Conservation (phyloP, 768 basidiomycete genomes). For the Trametes cubensis region DNA sequence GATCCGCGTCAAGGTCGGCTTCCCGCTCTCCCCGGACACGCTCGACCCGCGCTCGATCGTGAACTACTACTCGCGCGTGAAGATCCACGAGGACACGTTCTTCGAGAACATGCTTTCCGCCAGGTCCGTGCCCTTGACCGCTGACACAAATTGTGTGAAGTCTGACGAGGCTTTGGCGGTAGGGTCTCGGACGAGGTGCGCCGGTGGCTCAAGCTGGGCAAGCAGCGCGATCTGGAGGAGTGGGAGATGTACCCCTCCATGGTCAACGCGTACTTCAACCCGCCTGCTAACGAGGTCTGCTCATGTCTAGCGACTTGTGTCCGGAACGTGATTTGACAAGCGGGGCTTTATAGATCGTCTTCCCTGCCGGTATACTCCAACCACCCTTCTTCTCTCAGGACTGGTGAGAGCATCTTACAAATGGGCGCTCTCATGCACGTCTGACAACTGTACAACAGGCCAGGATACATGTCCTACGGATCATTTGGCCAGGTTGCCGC, state of each 20-base stretch:
- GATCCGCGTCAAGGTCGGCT: slow-evolving; percentile 91
- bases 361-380: slow-evolving; percentile 94
- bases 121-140: slow-evolving; percentile 41
- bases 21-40: slow-evolving; percentile 86
- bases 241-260: slow-evolving; percentile 91
- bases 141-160: neutral
- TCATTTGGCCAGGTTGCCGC: slow-evolving; percentile 91
- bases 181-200: slow-evolving; percentile 65
- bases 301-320: neutral
- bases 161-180: slow-evolving; percentile 12
- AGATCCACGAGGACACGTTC: slow-evolving; percentile 68
- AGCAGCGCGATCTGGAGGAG: slow-evolving; percentile 61
- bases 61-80: slow-evolving; percentile 72
- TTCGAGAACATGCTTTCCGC: slow-evolving; percentile 82
- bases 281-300: slow-evolving; percentile 81
- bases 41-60: slow-evolving; percentile 66
- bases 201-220: slow-evolving; percentile 77
- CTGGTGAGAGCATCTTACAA: slow-evolving; percentile 51
- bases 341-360: slow-evolving; percentile 65
- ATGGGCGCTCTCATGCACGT: neutral
- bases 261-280: slow-evolving; percentile 88
- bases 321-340: neutral
- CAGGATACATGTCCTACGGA: slow-evolving; percentile 86
- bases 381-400: slow-evolving; percentile 86
- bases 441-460: slow-evolving; percentile 51